phyloP scores from a whole-genome alignment of 2,329 filamentous ascomycete species.

The Dryadomyces quercivorus region DNA sequence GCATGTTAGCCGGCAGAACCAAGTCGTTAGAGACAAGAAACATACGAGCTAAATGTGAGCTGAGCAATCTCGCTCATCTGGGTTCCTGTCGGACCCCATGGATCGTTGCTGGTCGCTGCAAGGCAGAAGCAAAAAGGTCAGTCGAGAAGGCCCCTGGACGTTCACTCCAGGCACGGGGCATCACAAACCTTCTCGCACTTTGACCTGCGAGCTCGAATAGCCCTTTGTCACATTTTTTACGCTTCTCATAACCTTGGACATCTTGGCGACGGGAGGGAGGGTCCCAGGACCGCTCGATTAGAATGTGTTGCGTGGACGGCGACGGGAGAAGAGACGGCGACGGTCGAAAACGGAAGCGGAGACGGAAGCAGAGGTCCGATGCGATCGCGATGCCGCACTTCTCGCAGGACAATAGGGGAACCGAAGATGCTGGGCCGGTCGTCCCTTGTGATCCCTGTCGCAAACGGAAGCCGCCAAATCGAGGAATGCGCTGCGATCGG shows the following conservation, averaged over 20 bases:
- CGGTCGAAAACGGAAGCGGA: background rate
- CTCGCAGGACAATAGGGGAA: background rate
- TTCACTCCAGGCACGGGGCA: background rate
- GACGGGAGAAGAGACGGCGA: background rate
- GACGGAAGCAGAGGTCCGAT: no score
- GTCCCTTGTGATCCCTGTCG: background rate
- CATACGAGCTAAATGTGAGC: constrained; percentile 94
- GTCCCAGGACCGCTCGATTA: background rate
- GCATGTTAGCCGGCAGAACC: background rate
- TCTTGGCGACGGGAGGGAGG: constrained; percentile 29
- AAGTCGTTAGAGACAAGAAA: constrained; percentile 15
- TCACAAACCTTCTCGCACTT: constrained; percentile 84
- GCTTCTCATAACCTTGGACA: constrained; percentile 95
- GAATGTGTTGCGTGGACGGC: background rate
- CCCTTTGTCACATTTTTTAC: constrained; percentile 99
- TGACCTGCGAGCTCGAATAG: constrained; percentile 92
- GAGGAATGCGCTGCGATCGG: background rate
- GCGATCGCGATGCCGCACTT: background rate
- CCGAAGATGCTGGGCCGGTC: background rate
- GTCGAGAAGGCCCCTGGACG: background rate
- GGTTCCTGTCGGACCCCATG: constrained; percentile 94
- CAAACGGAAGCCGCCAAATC: background rate
- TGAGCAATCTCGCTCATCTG: constrained; percentile 99
- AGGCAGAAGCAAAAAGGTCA: background rate
- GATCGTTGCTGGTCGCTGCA: constrained; percentile 92